These are phyloP conservation scores for Penicillium rolfsii DNA, from an alignment of 2,329 filamentous ascomycete genomes.

Conservation along the genomic window DNA sequence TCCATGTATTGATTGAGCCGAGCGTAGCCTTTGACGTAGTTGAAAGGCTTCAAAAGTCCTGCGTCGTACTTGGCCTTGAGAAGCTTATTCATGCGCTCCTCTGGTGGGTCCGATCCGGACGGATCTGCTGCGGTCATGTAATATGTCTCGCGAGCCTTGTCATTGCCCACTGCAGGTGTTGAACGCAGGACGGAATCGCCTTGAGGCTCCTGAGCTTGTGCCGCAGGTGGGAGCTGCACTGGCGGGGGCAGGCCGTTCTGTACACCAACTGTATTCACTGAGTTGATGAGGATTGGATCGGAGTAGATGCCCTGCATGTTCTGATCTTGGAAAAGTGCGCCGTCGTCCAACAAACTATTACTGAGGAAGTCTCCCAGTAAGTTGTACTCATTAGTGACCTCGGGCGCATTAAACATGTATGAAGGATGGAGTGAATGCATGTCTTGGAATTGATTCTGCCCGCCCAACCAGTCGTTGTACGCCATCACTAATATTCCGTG, in stretches of 20 bases:
- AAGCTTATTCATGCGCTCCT: constrained; percentile 93
- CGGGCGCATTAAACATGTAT: constrained; percentile 92
- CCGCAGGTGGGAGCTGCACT: constrained; percentile 40
- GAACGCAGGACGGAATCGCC: constrained; percentile 64
- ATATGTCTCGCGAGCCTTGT: constrained; percentile 77
- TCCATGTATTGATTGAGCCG: constrained; percentile 90
- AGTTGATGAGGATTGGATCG: constrained; percentile 58
- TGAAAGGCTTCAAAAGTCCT: constrained; percentile 92
- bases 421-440: constrained; percentile 93
- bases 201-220: constrained; percentile 37
- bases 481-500: constrained; percentile 64
- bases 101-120: constrained; percentile 80
- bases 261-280: constrained; percentile 42
- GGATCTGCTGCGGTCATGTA: constrained; percentile 97
- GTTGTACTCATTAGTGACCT: constrained; percentile 96
- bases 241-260: constrained; percentile 40
- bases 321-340: constrained; percentile 67
- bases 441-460: constrained; percentile 85
- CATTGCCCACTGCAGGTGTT: constrained; percentile 63
- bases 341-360: constrained; percentile 86
- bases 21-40: constrained; percentile 96
- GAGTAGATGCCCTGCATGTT: constrained; percentile 66
- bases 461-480: constrained; percentile 80
- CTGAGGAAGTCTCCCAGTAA: constrained; percentile 95
- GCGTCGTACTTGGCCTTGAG: constrained; percentile 96